Base-by-base conservation (phyloP, 441 rosid species). In the Geranium incanum region DNA sequence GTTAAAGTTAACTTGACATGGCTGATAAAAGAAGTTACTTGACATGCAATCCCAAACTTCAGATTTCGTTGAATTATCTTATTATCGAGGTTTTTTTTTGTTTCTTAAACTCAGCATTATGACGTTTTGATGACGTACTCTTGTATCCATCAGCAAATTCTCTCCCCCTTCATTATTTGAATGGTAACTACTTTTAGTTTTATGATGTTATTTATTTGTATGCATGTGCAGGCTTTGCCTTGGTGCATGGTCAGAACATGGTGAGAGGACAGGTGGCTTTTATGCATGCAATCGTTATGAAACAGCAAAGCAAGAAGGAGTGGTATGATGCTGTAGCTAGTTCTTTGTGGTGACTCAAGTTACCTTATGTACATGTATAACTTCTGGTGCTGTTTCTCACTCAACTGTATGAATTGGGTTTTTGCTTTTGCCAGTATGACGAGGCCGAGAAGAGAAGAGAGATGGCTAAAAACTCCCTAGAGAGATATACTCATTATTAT, bases 401-500 rank as follows among this genome's bases (percentile, higher is more conserved):
- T 38, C 3, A 23, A 8, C 68, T 7, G 21, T 69, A 3, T 12
- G 15, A 19, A 13, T 57, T 66, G 43, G n/a, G 8, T 60, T 15
- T 12, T 23, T 37, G 70, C 45, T 66, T 64, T 45, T 69, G 37
- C 45, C 74, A 95, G 99, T 89, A 87, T 83, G 95, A 93, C 78
- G 98, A 93, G 74, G 79, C 94, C 68, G 94, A 92, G 78, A 88
- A 80, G 71, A 84, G 97, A 79, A 80, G 96, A 71, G 97, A 94
- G 79, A 90, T 92, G 99, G 99, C 97, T 3, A 92, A 90, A 77
- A 92, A 89, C 75, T 92, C 99, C n/a, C 68, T 94, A 73, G 97
- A 94, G 88, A 85, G 91, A 81, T 94, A 94, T 76, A 90, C 98
- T 69, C 98, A 95, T 82, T 95, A 92, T 79, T 95, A 95, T 85